These are phyloP conservation scores for Eremothecium coryli DNA, from an alignment of 1,139 yeast species.

Conservation along the genomic window DNA sequence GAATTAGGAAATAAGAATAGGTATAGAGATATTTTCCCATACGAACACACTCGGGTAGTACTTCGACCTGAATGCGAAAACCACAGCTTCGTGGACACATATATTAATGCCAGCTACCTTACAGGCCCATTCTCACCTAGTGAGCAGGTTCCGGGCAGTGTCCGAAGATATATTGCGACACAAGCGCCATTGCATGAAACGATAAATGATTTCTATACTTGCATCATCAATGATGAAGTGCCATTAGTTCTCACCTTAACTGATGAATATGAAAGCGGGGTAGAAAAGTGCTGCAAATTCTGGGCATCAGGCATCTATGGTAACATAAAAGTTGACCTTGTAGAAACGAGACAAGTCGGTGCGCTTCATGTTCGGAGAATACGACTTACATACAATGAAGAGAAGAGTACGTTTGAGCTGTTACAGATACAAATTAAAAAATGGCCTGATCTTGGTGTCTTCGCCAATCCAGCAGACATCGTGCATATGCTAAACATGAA, in stretches of 20 bases:
- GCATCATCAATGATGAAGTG: constrained; percentile 50
- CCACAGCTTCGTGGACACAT: constrained; percentile 31
- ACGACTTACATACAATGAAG: constrained; percentile 28
- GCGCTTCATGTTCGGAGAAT: constrained; percentile 32
- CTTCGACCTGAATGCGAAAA: constrained; percentile 11
- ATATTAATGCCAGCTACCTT: constrained; percentile 56
- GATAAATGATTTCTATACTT: constrained; percentile 66
- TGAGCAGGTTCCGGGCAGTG: not conserved
- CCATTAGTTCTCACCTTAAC: constrained; percentile 64
- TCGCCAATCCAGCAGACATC: constrained; percentile 30
- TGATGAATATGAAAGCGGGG: constrained; percentile 44
- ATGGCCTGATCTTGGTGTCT: constrained; percentile 77
- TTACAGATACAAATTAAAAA: constrained; percentile 59
- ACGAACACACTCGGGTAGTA: constrained; percentile 65
- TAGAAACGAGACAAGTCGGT: constrained; percentile 13
- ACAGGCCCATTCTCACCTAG: constrained; percentile 9
- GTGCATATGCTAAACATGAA: constrained; percentile 30
- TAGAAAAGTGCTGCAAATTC: constrained; percentile 46
- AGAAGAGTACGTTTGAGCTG: constrained; percentile 29
- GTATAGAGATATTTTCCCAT: constrained; percentile 73
- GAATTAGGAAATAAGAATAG: constrained; percentile 70
- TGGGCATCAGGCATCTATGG: constrained; percentile 37
- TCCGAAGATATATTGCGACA: constrained; percentile 58
- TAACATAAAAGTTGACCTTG: constrained; percentile 21
- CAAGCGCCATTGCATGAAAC: constrained; percentile 76